Evolutionary conservation across 108 stramenopile species (phyloP), one percentile per base, ranked within the genome.

Genomic region (Cyclotella choctawhatcheeana): DNA sequence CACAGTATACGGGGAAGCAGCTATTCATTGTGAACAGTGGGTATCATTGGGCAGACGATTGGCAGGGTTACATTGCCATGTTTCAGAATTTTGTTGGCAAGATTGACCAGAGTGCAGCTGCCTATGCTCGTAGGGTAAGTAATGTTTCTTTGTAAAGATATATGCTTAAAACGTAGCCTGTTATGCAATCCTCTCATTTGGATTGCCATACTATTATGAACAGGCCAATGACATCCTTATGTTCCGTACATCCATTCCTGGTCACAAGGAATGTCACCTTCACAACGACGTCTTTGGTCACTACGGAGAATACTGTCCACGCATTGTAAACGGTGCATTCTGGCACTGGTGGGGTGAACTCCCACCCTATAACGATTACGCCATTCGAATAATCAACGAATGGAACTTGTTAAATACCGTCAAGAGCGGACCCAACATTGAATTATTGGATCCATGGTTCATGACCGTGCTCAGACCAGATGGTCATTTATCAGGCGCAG

Each of bases 391-490:
- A 25, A 69, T 72, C 22, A 64, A 58, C 40, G 69, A 64, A 30
- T 76, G 66, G 58, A 60, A 69, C 54, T 69, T 67, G 67, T 40
- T 64, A 32, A 77, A 72, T 40, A 72, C 71, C 0, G 69, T 65
- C 51, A 72, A 71, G 55, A 71, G 58, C 32, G 73, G 75, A 45
- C 63, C 76, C 0, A 55, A 54, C 18, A 84, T 84, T 22, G 73
- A 84, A 51, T 20, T 84, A 14, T 30, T 84, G 17, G 79, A 84
- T 81, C 70, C 77, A 30, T 74, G 55, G 51, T 47, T 52, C 44
- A 86, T 86, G 85, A 81, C 85, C 5, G 54, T 77, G 27, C 58
- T 86, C 2, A 43, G 85, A 37, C 75, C 48, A n/a, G 85, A 86
- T 70, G 85, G 82, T 18, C 85, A 86, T 64, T 55, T 61, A 24